Base-by-base conservation (phyloP, 805 yeast species). In the Candida odintsovae region DNA sequence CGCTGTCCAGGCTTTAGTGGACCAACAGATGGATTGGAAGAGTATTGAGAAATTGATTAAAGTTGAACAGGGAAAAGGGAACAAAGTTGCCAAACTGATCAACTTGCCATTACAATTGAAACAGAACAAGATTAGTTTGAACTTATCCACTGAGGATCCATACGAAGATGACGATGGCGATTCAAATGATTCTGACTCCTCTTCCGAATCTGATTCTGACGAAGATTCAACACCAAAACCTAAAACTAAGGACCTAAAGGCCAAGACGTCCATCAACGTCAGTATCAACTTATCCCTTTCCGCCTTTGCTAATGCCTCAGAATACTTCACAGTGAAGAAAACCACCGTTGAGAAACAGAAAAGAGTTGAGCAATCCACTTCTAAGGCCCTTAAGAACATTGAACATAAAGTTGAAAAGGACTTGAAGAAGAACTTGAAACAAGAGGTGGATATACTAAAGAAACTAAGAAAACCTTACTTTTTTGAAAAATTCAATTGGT, bases 401-500 rank as follows among this genome's bases (percentile, higher is more conserved):
- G 94, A 88, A 58, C 74, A 76, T 46, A 86, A 83, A 56, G 86
- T 92, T 51, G 75, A 76, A 42, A 79, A 76, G 22, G 96, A 90
- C 57, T 66, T 90, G 57, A 78, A 79, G 45, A 78, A 76, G 54
- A 75, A 76, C 42, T 66, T 86, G 48, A 80, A 78, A 43, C 79
- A 78, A 48, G 80, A 83, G 40, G 74, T 73, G 43, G 73, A 73
- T 41, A 72, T 71, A 5, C 63, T 73, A 31, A 82, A 77, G 50
- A 80, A 77, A 35, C 68, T 86, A 28, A 75, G 97, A 41, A 72
- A 77, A 5, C 89, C 88, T 41, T 83, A 72, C 61, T 90, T 97
- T 87, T 94, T 94, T 68, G 99, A 94, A 62, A 94, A 92, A 64
- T 92, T 83, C 64, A 80, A 75, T 58, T 94, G 99, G 99, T 94